Conservation (phyloP, 257 asterid species). For the Nicotiana benthamiana region DNA sequence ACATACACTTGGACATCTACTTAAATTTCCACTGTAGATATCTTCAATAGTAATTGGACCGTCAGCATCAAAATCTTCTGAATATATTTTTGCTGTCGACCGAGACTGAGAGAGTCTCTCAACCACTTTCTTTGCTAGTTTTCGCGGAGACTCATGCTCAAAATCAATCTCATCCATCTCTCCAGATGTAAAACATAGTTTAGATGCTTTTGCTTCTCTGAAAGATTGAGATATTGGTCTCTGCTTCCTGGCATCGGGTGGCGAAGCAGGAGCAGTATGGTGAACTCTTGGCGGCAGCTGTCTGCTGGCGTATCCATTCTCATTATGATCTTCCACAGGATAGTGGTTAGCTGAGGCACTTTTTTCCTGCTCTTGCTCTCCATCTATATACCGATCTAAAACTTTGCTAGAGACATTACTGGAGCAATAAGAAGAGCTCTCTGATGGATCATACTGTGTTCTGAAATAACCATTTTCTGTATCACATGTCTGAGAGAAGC, state of each 20-base stretch:
- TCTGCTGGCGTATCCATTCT: constrained; percentile 30
- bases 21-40: constrained; percentile 46
- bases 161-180: constrained; percentile 44
- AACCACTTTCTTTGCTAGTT: constrained; percentile 77
- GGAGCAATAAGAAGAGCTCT: constrained; percentile 65
- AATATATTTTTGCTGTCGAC: constrained; percentile 33
- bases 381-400: constrained; percentile 86
- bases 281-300: constrained; percentile 56
- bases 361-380: constrained; percentile 65
- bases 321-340: constrained; percentile 34
- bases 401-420: constrained; percentile 71
- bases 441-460: constrained; percentile 55
- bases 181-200: constrained; percentile 34
- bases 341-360: constrained; percentile 24
- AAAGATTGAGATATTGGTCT: constrained; percentile 79
- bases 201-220: constrained; percentile 48
- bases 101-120: constrained; percentile 91
- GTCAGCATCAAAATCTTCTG: constrained; percentile 48
- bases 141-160: constrained; percentile 66
- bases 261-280: constrained; percentile 33
- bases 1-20: constrained; percentile 42
- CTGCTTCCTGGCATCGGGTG: constrained; percentile 49
- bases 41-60: constrained; percentile 88
- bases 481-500: constrained; percentile 29
- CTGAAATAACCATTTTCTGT: constrained; percentile 28